Evolutionary conservation across 2,329 filamentous ascomycete genomes (phyloP), one percentile per base, ranked within the genome.

Genomic region (Diaporthe caulivora): DNA sequence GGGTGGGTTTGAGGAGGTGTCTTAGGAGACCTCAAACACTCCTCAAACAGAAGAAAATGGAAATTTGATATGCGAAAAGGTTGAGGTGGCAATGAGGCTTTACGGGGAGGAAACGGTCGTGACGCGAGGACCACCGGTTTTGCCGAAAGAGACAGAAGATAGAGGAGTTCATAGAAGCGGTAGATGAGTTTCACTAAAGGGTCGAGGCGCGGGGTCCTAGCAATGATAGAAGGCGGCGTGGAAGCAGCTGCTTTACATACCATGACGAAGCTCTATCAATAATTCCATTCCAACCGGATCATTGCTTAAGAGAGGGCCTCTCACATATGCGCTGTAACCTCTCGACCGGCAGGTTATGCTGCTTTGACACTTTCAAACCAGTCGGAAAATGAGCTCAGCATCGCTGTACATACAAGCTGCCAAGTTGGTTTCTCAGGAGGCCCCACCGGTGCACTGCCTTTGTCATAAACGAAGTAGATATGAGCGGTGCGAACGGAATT

Each of bases 161-260:
- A 76, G 15, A 85, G 73, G 26, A 82, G 80, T 75, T 85, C 84
- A 64, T 83, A 85, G 70, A 86, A 84, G 15, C 82, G 80, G 49
- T 70, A 69, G 37, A 72, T 42, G 1, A 72, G 70, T n/a, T 47
- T 49, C 34, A 31, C 26, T n/a, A 57, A 72, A 8, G 13, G 15
- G 13, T 72, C 51, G 18, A 68, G 8, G 6, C 70, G 49, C 37
- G 60, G 70, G 2, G 58, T 57, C 40, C 26, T 54, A 6, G 34
- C 37, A 37, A 53, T 65, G 70, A 18, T 18, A 18, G 29, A n/a
- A 15, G 37, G 18, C 21, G 34, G 42, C 42, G 26, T 49, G 47
- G 42, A n/a, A 18, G 26, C 5, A 21, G 29, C 6, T 17, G 21
- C 0, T 24, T 49, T 49, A 17, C 24, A 64, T 64, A 37, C 2